These are phyloP conservation scores for Cryptococcus floricola DNA, from an alignment of 1,284 basidiomycete genomes.

Conservation along the genomic window DNA sequence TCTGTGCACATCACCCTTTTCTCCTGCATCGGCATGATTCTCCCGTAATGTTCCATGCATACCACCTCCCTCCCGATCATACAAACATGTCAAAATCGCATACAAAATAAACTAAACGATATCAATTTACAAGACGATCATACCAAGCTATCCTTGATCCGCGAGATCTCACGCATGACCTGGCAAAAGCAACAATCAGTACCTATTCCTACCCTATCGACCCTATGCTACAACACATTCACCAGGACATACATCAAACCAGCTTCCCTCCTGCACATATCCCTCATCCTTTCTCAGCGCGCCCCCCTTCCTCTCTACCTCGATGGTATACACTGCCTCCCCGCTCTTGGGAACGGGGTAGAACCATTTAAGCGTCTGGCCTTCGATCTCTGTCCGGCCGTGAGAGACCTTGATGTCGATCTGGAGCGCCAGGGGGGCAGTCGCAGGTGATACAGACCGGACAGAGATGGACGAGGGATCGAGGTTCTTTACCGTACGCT, in stretches of 20 bases:
- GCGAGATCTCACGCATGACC: constrained; percentile 12
- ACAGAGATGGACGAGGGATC: constrained; percentile 11
- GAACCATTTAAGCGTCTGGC: constrained; percentile 75
- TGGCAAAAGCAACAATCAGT: neutral
- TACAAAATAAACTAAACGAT: too few species aligned
- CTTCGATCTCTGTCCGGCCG: constrained; percentile 65
- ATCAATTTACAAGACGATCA: neutral
- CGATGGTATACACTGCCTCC: constrained; percentile 60
- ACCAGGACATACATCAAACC: constrained; percentile 37
- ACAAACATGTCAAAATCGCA: too few species aligned
- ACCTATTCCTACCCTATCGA: neutral
- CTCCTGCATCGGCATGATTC: too few species aligned
- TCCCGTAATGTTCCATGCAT: too few species aligned
- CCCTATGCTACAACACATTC: constrained; percentile 21
- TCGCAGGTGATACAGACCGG: constrained; percentile 6
- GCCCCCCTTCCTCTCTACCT: constrained; percentile 62
- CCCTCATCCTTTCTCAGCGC: constrained; percentile 33
- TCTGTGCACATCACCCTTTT: too few species aligned
- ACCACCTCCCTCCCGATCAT: too few species aligned
- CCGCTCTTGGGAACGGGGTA: constrained; percentile 61
- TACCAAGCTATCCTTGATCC: neutral
- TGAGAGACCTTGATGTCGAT: constrained; percentile 58
- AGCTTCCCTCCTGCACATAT: constrained; percentile 23
- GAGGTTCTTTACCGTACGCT: neutral
- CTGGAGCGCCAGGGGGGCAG: constrained; percentile 29